Percentiles rank a stretch among this genome's conserved stretches.
Conservation (phyloP, 768 basidiomycete genomes). For the Russula foetens region DNA sequence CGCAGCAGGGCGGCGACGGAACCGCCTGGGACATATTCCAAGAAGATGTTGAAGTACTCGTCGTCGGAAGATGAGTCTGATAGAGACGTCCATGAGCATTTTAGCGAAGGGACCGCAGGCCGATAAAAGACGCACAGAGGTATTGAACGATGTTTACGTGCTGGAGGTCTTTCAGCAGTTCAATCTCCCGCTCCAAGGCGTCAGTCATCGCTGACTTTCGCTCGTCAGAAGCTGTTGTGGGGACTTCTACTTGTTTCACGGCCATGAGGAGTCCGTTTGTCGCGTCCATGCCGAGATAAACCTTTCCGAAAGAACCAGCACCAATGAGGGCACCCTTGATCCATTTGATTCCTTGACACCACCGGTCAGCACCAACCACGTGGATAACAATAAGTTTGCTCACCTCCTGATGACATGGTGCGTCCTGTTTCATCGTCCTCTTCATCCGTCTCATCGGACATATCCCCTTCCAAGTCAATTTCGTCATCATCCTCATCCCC, state of each 20-base stretch:
- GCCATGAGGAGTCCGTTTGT: constrained; percentile 89
- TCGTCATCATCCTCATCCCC: constrained; percentile 39
- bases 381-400: constrained; percentile 25
- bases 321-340: constrained; percentile 95
- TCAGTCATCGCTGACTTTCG: constrained; percentile 90
- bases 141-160: constrained; percentile 98
- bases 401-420: constrained; percentile 47
- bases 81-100: neutral
- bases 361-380: neutral
- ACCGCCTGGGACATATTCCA: constrained; percentile 95
- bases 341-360: constrained; percentile 69
- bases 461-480: constrained; percentile 34
- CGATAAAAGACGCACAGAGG: constrained; percentile 54
- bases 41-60: constrained; percentile 87
- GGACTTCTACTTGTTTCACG: constrained; percentile 94
- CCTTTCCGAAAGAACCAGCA: constrained; percentile 90
- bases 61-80: constrained; percentile 91
- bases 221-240: constrained; percentile 81
- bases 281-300: constrained; percentile 94
- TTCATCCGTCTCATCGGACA: constrained; percentile 38
- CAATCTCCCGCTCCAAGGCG: constrained; percentile 89
- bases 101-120: neutral
- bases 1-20: constrained; percentile 84
- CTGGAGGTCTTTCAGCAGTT: constrained; percentile 83
- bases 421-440: constrained; percentile 40